Percentiles rank a stretch among this genome's conserved stretches.
These are phyloP conservation scores for Jaltomata sinuosa DNA, from an alignment of 257 asterid species.

Conservation along the genomic window DNA sequence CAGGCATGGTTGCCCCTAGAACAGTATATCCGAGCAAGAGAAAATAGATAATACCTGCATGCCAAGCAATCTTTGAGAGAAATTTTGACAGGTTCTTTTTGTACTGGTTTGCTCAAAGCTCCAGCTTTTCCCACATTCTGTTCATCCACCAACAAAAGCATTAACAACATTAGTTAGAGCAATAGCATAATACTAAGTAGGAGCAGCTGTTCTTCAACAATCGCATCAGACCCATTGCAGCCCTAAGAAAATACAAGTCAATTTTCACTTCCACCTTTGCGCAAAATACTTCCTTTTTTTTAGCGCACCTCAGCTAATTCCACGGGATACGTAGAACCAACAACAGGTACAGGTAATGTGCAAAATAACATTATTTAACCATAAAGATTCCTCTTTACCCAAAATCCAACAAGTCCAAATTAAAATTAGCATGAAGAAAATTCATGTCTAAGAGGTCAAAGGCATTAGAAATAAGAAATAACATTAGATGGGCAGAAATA, in stretches of 20 bases:
- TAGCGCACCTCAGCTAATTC: too few species aligned
- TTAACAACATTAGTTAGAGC: background rate
- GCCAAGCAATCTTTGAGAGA: slow-evolving; percentile 97
- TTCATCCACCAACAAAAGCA: background rate
- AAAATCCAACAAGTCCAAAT: background rate
- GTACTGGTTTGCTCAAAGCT: slow-evolving; percentile 34
- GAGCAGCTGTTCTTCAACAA: background rate
- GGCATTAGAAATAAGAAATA: background rate
- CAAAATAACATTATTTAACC: background rate
- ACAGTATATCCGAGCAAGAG: background rate
- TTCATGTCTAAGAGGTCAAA: background rate
- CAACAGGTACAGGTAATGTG: too few species aligned
- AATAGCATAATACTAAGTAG: background rate
- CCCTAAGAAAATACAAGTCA: background rate
- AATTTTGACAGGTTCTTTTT: slow-evolving; percentile 78
- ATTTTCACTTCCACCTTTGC: background rate
- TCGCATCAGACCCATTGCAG: background rate
- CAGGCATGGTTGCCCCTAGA: background rate
- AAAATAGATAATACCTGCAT: slow-evolving; percentile 53
- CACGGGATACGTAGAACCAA: too few species aligned
- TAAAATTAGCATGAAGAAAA: background rate
- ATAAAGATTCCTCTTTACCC: background rate
- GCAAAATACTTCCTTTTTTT: background rate
- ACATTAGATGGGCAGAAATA: background rate
- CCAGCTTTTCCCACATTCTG: slow-evolving; percentile 44